A percentile compares a stretch with the other conserved stretches of the same genome.
Evolutionary conservation across 805 yeast genomes (phyloP).

Genomic region (Candida loeiensis): DNA sequence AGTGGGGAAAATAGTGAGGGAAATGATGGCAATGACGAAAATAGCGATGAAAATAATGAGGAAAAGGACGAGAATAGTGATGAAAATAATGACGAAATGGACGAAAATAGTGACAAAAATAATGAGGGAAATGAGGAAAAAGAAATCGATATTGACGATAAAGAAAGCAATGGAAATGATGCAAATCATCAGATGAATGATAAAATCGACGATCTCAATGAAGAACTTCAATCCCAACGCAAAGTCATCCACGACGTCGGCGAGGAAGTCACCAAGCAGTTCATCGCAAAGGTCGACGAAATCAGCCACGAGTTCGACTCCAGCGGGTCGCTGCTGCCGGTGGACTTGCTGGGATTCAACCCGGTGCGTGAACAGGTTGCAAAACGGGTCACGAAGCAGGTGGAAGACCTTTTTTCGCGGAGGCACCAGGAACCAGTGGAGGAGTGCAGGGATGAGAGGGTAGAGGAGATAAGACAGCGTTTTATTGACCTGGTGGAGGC

Average conservation of each 20-base stretch:
- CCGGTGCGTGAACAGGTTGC: conserved; percentile 29
- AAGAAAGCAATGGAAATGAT: conserved; percentile 1
- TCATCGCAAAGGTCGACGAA: conserved; percentile 31
- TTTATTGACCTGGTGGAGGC: conserved; percentile 27
- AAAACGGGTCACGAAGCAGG: conserved; percentile 29
- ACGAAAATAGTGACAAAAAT: too few relatives aligned
- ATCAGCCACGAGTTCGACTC: conserved; percentile 17
- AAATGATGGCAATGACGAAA: too few relatives aligned
- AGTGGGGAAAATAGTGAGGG: too few relatives aligned
- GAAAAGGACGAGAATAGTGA: conserved; percentile 3
- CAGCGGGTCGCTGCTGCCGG: conserved; percentile 9
- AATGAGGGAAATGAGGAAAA: too few relatives aligned
- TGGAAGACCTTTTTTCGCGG: conserved; percentile 13
- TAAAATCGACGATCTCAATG: too few relatives aligned
- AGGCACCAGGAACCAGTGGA: not conserved
- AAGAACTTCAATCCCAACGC: not conserved
- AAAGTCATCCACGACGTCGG: conserved; percentile 32
- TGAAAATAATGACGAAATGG: too few relatives aligned
- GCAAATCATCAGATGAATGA: too few relatives aligned
- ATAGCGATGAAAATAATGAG: too few relatives aligned
- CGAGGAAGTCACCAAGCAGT: conserved; percentile 30
- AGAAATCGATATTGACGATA: not conserved
- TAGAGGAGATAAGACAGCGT: conserved; percentile 21
- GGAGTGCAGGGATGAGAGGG: conserved; percentile 9
- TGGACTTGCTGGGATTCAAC: conserved; percentile 9